phyloP scores from a whole-genome alignment of 2,329 filamentous ascomycete species.

The Nigrograna mackinnonii region DNA sequence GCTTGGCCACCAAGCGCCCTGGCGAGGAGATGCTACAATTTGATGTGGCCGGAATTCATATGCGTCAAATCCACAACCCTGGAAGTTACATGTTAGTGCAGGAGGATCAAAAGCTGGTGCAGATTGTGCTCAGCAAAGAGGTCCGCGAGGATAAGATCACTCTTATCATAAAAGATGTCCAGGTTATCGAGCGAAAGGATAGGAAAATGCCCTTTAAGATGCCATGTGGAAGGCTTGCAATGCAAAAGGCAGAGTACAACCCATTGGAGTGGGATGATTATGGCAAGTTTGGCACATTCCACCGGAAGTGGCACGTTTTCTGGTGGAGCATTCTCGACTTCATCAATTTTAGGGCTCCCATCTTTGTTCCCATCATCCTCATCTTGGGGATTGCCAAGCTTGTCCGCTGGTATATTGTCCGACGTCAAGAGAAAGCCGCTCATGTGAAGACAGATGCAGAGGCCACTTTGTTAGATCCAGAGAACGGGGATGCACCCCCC shows the following conservation, averaged over 20 bases:
- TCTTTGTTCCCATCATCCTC: conserved; percentile 18
- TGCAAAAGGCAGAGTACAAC: conserved; percentile 25
- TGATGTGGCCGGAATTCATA: conserved; percentile 24
- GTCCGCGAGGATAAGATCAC: conserved; percentile 2
- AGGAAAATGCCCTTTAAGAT: conserved; percentile 23
- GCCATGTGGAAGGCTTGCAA: conserved; percentile 30
- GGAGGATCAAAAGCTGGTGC: conserved; percentile 25
- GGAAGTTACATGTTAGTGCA: conserved; percentile 12
- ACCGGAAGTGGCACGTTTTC: conserved; percentile 16
- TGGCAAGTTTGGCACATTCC: conserved; percentile 28
- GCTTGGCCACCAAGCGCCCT: conserved; percentile 16
- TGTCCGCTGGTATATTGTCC: conserved; percentile 12
- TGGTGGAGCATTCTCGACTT: conserved; percentile 10
- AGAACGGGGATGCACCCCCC: conserved; percentile 17
- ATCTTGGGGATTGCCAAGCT: conserved; percentile 14
- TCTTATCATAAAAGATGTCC: conserved; percentile 25
- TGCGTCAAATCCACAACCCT: conserved; percentile 5
- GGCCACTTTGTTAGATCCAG: conserved; percentile 17
- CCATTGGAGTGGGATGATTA: conserved; percentile 33
- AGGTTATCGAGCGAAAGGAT: conserved; percentile 22
- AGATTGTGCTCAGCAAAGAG: conserved; percentile 22
- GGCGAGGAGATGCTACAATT: conserved; percentile 28
- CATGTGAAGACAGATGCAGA: conserved; percentile 17
- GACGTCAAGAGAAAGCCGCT: conserved; percentile 11
- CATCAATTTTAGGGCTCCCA: conserved; percentile 12